Percentiles rank a stretch among this genome's conserved stretches.
Evolutionary conservation across 805 yeast genomes (phyloP).

Genomic region (Peterozyma toletana): DNA sequence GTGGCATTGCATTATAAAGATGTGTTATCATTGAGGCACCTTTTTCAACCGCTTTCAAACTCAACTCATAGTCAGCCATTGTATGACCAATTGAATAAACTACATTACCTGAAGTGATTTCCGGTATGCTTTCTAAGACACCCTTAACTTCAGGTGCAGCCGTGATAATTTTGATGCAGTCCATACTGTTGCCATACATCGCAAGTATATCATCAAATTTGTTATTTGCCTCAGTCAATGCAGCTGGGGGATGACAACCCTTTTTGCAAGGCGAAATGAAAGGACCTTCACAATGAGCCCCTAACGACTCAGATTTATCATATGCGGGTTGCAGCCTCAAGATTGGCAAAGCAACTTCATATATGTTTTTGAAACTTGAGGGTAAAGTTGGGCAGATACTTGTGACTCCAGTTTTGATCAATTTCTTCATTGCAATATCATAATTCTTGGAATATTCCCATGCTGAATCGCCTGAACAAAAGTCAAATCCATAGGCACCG

Average conservation of each 20-base stretch:
- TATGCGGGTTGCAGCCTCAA: constrained; percentile 26
- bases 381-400: constrained; percentile 51
- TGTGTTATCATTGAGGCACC: constrained; percentile 60
- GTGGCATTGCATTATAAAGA: constrained; percentile 56
- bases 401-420: constrained; percentile 46
- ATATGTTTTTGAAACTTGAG: constrained; percentile 41
- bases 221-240: constrained; percentile 30
- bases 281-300: constrained; percentile 59
- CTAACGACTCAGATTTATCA: constrained; percentile 36
- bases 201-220: constrained; percentile 21
- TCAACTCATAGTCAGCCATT: constrained; percentile 24
- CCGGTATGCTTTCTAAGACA: constrained; percentile 31
- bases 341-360: constrained; percentile 37
- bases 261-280: constrained; percentile 40
- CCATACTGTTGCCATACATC: constrained; percentile 25
- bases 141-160: constrained; percentile 47
- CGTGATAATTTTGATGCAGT: constrained; percentile 29
- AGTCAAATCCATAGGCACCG: constrained; percentile 51
- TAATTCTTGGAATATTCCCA: constrained; percentile 29
- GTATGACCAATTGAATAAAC: constrained; percentile 44
- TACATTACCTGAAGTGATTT: constrained; percentile 20
- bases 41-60: constrained; percentile 33
- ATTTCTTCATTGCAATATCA: constrained; percentile 35
- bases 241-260: constrained; percentile 43
- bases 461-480: constrained; percentile 28